Conservation (phyloP, 202 grass and related monocot species). For the Brachypodium distachyon region DNA sequence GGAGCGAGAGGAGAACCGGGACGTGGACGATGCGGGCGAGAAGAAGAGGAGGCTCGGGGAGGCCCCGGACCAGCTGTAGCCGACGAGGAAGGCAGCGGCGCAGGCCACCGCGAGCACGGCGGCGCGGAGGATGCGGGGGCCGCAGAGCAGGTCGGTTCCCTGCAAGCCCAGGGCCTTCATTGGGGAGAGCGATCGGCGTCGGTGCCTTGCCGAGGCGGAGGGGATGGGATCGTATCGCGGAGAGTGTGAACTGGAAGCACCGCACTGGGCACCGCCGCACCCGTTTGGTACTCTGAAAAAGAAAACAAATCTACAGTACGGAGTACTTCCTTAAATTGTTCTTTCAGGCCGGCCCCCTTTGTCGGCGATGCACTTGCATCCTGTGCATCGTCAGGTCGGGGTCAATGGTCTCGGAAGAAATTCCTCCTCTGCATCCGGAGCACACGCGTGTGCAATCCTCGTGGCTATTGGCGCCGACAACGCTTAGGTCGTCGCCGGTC, state of each 20-base stretch:
- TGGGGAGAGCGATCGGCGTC: constrained; percentile 6
- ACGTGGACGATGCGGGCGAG: constrained; percentile 3
- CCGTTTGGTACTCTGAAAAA: background rate
- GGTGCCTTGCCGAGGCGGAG: constrained; percentile 17
- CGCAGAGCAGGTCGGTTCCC: constrained; percentile 29
- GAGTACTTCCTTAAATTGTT: too few species aligned
- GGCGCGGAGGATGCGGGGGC: constrained; percentile 41
- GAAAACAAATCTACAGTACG: too few species aligned
- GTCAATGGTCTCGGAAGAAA: too few species aligned
- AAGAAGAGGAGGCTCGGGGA: constrained; percentile 48
- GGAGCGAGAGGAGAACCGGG: background rate
- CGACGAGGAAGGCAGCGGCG: constrained; percentile 66
- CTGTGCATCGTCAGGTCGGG: background rate
- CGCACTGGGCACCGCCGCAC: background rate
- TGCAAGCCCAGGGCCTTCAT: constrained; percentile 39
- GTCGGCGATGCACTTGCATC: background rate
- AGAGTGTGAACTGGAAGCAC: constrained; percentile 8
- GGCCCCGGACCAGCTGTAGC: constrained; percentile 59
- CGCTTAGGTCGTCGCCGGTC: background rate
- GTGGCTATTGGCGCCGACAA: too few species aligned
- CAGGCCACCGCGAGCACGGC: constrained; percentile 38
- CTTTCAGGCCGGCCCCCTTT: background rate
- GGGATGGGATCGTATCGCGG: constrained; percentile 28
- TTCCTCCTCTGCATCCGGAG: too few species aligned
- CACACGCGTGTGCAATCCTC: background rate